phyloP scores from a whole-genome alignment of 1,139 yeast species.

The Zygoascus hellenicus region DNA sequence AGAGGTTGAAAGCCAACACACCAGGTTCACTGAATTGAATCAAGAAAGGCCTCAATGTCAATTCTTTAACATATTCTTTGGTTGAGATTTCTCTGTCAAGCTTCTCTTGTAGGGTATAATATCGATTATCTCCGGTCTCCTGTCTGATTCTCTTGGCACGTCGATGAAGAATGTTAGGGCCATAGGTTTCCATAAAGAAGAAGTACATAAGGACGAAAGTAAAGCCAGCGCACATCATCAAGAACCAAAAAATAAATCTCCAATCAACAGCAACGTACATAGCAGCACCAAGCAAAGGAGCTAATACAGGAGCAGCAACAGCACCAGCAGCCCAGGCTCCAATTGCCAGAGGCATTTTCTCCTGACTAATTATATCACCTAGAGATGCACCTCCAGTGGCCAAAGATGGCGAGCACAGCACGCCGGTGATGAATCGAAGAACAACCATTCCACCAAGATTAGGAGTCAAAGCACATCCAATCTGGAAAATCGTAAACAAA shows the following conservation, averaged over 20 bases:
- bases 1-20: constrained; percentile 35
- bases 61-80: constrained; percentile 35
- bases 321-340: constrained; percentile 49
- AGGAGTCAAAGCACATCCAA: constrained; percentile 41
- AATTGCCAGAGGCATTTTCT: constrained; percentile 30
- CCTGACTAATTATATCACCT: constrained; percentile 42
- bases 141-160: constrained; percentile 45
- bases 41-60: constrained; percentile 43
- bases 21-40: constrained; percentile 32
- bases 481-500: constrained; percentile 48
- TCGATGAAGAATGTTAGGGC: constrained; percentile 41
- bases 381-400: constrained; percentile 83
- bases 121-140: constrained; percentile 44
- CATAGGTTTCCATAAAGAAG: constrained; percentile 49
- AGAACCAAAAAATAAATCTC: constrained; percentile 45
- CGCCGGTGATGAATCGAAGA: constrained; percentile 70
- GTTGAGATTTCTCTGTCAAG: constrained; percentile 11
- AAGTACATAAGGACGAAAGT: constrained; percentile 34
- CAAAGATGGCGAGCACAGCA: constrained; percentile 75
- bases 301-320: constrained; percentile 56
- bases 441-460: constrained; percentile 47
- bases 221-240: constrained; percentile 38
- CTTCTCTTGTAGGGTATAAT: constrained; percentile 24
- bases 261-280: constrained; percentile 35
- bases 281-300: constrained; percentile 61